These are phyloP conservation scores for Colletotrichum chlorophyti DNA, from an alignment of 2,329 filamentous ascomycete species.

Conservation along the genomic window DNA sequence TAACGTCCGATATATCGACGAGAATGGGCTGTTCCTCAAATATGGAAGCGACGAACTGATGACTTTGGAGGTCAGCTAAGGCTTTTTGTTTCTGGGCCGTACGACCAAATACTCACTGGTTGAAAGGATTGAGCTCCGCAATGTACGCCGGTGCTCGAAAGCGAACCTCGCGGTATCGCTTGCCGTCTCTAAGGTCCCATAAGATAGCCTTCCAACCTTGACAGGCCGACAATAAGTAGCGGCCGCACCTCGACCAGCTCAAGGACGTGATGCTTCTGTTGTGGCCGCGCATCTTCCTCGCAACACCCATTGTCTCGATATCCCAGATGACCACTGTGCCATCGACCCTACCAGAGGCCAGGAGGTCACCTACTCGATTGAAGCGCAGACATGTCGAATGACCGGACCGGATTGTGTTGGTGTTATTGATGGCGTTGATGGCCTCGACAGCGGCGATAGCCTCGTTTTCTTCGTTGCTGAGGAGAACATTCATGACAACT, in stretches of 20 bases:
- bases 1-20: slow-evolving; percentile 76
- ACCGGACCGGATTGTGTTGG: slow-evolving; percentile 80
- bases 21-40: slow-evolving; percentile 93
- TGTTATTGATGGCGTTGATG: slow-evolving; percentile 62
- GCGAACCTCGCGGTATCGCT: slow-evolving; percentile 81
- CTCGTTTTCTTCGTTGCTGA: slow-evolving; percentile 58
- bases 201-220: slow-evolving; percentile 97
- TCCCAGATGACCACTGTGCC: slow-evolving; percentile 97
- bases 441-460: slow-evolving; percentile 29
- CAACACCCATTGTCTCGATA: slow-evolving; percentile 95
- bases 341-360: slow-evolving; percentile 92
- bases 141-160: slow-evolving; percentile 96
- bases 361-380: slow-evolving; percentile 91
- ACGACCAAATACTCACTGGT: slow-evolving; percentile 76
- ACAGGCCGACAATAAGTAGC: slow-evolving; percentile 89
- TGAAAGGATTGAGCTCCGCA: slow-evolving; percentile 90
- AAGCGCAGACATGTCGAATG: slow-evolving; percentile 79
- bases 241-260: slow-evolving; percentile 92
- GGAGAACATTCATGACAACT: slow-evolving; percentile 60
- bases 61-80: slow-evolving; percentile 33
- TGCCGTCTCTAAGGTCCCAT: slow-evolving; percentile 81
- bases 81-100: not conserved
- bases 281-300: slow-evolving; percentile 91
- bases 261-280: slow-evolving; percentile 92
- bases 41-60: slow-evolving; percentile 87